A percentile compares a stretch with the other conserved stretches of the same genome.
Conservation (phyloP, 2,329 filamentous ascomycete genomes). For the Ophiostoma triangulosporum region DNA sequence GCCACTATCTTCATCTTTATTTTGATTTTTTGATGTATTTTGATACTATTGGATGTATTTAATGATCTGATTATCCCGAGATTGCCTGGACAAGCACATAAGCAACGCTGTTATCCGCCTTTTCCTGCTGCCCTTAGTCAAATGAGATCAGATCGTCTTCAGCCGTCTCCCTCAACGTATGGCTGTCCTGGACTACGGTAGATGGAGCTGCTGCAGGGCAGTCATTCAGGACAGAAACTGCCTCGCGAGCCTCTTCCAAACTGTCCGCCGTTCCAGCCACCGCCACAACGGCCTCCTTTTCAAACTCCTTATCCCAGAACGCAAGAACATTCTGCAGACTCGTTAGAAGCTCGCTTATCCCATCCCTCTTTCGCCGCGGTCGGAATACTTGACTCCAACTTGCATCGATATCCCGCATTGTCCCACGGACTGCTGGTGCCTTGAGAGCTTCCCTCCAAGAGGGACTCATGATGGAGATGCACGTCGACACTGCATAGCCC, state of each 20-base stretch:
- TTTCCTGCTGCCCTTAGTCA: not conserved
- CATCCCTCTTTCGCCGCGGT: not conserved
- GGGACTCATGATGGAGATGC: conserved; percentile 2
- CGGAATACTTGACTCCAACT: conserved; percentile 7
- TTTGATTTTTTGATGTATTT: not conserved
- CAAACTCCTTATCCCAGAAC: not conserved
- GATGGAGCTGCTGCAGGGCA: no score
- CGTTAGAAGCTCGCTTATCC: conserved; percentile 6
- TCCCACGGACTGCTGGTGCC: not conserved
- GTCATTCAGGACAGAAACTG: no score
- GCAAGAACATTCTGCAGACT: not conserved
- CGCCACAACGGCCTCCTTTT: not conserved
- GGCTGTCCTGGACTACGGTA: not conserved
- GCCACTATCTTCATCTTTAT: not conserved
- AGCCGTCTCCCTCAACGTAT: no score
- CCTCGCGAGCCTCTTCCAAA: not conserved
- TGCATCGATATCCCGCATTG: conserved; percentile 8
- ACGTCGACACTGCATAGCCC: not conserved
- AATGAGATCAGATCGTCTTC: conserved; percentile 5
- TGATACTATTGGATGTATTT: not conserved
- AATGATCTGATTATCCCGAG: not conserved
- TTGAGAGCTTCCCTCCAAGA: conserved; percentile 6
- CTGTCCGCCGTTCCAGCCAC: not conserved
- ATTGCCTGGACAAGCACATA: not conserved
- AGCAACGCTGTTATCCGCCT: not conserved